Evolutionary conservation across 2,329 filamentous ascomycete species (phyloP), one percentile per base, ranked within the genome.

Genomic region (Dactylellina haptotyla): DNA sequence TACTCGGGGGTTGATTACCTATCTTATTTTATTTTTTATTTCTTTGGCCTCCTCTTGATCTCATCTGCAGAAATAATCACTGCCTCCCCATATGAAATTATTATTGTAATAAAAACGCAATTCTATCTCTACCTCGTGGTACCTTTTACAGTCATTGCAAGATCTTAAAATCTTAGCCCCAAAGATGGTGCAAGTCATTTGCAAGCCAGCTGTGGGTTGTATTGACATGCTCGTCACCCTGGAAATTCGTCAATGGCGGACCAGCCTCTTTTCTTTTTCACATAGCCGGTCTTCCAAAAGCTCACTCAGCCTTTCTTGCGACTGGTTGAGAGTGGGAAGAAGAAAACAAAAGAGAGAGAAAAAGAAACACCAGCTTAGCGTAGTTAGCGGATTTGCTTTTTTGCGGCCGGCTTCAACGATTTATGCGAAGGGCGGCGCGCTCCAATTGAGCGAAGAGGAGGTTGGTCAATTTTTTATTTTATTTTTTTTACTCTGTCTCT

Each of bases 361-460:
- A 69, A 74, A 69, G 58, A 37, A 43, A 69, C 59, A 69, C 25
- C 23, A 63, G 48, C 2, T 56, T 76, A 74, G 75, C 75, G 50
- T 58, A 51, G 51, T 41, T 57, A 70, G 20, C 61, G 25, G n/a
- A n/a, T 20, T 72, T 72, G 67, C 67, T 72, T 72, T 72, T 72
- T 72, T 37, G 34, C 59, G 61, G 50, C 59, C 57, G 65, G 66
- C 67, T 72, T 72, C 67, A 61, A 72, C 48, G 53, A 72, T 72
- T 75, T 71, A 73, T 76, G 75, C 75, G 71, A 75, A 76, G 74
- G 70, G 74, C 75, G 75, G 76, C 75, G 75, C 73, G 70, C 76
- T 75, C 73, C 76, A 43, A 76, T 75, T 75, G 69, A 77, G 72
- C 53, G 75, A 75, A 76, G 62, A 69, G 50, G 73, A 61, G 75